Evolutionary conservation across 2,329 filamentous ascomycete species (phyloP).

Genomic region (Calonectria henricotiae): DNA sequence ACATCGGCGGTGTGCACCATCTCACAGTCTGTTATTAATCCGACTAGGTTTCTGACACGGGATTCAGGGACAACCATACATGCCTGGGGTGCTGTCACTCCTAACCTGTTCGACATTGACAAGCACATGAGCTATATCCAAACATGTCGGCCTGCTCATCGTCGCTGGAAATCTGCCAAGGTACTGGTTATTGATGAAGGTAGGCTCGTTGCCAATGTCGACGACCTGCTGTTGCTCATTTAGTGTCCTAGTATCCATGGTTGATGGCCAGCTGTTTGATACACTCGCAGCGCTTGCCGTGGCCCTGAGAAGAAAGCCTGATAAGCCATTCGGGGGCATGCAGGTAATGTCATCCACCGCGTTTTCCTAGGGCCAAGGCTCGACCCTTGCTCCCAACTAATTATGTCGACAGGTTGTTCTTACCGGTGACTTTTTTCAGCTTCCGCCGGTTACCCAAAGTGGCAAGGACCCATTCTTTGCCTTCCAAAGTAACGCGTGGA

Average conservation of each 20-base stretch:
- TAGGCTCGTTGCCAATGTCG: no score
- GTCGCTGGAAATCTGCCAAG: constrained; percentile 4
- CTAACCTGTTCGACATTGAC: constrained; percentile 1
- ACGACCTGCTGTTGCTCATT: neutral
- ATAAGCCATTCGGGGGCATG: constrained; percentile 2
- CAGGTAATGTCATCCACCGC: neutral
- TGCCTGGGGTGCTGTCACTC: constrained; percentile 8
- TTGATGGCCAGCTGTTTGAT: constrained; percentile 11
- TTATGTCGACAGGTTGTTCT: neutral
- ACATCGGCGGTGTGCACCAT: constrained; percentile 3
- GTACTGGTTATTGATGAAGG: constrained; percentile 6
- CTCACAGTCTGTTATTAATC: no score
- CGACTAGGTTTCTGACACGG: neutral
- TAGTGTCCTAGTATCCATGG: neutral
- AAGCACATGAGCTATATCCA: constrained; percentile 16
- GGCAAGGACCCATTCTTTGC: constrained; percentile 8
- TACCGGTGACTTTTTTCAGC: constrained; percentile 13
- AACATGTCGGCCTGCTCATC: constrained; percentile 6
- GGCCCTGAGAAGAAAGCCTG: neutral
- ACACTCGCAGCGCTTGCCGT: neutral
- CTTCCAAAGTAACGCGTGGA: constrained; percentile 2
- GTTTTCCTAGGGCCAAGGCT: neutral
- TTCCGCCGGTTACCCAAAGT: neutral
- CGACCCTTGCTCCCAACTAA: neutral
- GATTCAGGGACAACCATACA: constrained; percentile 5